Evolutionary conservation across 257 asterid genomes (phyloP).

Genomic region (Nicotiana tabacum): DNA sequence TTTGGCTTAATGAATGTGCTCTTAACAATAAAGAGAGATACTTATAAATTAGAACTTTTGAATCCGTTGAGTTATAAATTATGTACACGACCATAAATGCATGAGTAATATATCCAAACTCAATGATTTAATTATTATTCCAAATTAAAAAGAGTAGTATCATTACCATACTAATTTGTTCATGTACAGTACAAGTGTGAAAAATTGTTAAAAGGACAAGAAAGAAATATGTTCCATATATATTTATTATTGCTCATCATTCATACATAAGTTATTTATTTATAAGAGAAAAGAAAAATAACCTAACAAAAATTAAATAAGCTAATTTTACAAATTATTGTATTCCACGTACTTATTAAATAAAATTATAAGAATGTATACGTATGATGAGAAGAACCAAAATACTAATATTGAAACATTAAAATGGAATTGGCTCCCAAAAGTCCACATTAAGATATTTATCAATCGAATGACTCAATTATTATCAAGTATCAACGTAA

Average conservation of each 20-base stretch:
- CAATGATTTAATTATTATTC: not conserved
- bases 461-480: not conserved
- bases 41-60: not conserved
- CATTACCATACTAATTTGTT: not conserved
- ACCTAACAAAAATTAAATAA: not conserved
- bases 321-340: not conserved
- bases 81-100: not conserved
- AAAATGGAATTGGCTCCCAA: not conserved
- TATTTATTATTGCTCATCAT: not conserved
- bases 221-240: not conserved
- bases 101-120: not conserved
- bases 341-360: not conserved
- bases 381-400: not conserved
- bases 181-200: not conserved
- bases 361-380: not conserved
- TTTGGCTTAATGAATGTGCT: no score
- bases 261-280: not conserved
- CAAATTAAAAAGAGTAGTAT: not conserved
- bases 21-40: not conserved
- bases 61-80: not conserved
- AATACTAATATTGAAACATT: not conserved
- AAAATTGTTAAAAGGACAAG: not conserved
- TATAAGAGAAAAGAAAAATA: not conserved
- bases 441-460: constrained; percentile 9
- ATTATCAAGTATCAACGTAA: constrained; percentile 2